These are phyloP conservation scores for Pythium chondricola DNA, from an alignment of 352 stramenopile genomes.

Conservation along the genomic window DNA sequence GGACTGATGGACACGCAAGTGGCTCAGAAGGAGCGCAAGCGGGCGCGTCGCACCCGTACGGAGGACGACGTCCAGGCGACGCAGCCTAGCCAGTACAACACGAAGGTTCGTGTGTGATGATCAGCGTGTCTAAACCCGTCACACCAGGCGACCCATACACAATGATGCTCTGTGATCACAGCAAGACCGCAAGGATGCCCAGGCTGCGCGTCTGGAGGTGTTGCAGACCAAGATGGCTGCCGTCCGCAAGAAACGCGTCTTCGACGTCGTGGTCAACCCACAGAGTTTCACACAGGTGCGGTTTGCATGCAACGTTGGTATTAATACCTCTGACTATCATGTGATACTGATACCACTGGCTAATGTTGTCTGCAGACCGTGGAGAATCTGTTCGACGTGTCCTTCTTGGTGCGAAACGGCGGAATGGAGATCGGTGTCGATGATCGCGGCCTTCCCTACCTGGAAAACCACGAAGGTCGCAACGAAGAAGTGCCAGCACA, in stretches of 20 bases:
- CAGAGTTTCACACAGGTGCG: slow-evolving; percentile 72
- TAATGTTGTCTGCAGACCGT: slow-evolving; percentile 38
- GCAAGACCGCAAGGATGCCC: slow-evolving; percentile 75
- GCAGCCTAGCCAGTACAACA: slow-evolving; percentile 71
- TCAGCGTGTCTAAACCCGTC: neutral
- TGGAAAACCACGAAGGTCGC: slow-evolving; percentile 69
- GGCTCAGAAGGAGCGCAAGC: slow-evolving; percentile 62
- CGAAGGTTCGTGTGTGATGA: slow-evolving; percentile 35
- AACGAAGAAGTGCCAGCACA: slow-evolving; percentile 42
- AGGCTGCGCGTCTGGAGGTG: slow-evolving; percentile 64
- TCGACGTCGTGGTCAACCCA: slow-evolving; percentile 67
- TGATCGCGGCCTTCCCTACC: slow-evolving; percentile 46
- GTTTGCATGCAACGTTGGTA: neutral
- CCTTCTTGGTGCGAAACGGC: slow-evolving; percentile 73
- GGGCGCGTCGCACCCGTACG: slow-evolving; percentile 28
- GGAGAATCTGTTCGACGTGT: slow-evolving; percentile 83
- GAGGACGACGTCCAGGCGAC: slow-evolving; percentile 46
- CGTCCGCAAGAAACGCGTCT: slow-evolving; percentile 35
- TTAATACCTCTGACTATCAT: neutral
- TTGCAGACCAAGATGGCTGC: slow-evolving; percentile 54
- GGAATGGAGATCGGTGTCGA: slow-evolving; percentile 62
- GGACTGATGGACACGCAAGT: slow-evolving; percentile 73
- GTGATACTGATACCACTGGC: neutral
- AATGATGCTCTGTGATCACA: too few species aligned
- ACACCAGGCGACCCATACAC: too few species aligned